Percentiles rank a stretch among this genome's conserved stretches.
These are phyloP conservation scores for Diophrys sp. DNA, from an alignment of 73 alveolate genomes.

Conservation along the genomic window DNA sequence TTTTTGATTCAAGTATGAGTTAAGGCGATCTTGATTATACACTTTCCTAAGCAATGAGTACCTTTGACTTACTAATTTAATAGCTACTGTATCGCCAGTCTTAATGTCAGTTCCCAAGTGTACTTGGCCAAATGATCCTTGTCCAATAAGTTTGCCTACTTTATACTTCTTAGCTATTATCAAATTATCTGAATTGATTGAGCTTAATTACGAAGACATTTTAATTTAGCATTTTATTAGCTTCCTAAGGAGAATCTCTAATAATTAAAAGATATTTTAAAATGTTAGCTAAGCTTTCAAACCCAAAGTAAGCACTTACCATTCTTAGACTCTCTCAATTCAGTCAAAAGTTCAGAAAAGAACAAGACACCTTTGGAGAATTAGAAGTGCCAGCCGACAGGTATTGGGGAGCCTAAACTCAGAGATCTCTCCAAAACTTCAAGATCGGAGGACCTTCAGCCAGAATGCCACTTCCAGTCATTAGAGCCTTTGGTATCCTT, in stretches of 20 bases:
- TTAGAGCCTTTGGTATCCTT: slow-evolving; percentile 91
- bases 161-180: no score
- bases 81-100: no score
- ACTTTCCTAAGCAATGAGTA: no score
- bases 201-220: no score
- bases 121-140: no score
- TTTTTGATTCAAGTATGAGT: no score
- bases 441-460: slow-evolving; percentile 91
- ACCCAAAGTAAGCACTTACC: neutral
- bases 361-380: slow-evolving; percentile 95
- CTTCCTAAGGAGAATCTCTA: slow-evolving; percentile 10
- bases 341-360: slow-evolving; percentile 72
- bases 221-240: no score
- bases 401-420: slow-evolving; percentile 99
- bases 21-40: no score
- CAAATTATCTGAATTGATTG: no score
- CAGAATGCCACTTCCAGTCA: slow-evolving; percentile 89
- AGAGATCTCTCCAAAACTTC: slow-evolving; percentile 96
- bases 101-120: no score
- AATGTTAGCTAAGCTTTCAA: neutral
- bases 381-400: slow-evolving; percentile 91
- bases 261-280: neutral
- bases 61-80: no score
- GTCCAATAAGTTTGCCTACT: no score
- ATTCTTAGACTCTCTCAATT: neutral